phyloP scores from a whole-genome alignment of 805 yeast genomes.

The Candida corydali region DNA sequence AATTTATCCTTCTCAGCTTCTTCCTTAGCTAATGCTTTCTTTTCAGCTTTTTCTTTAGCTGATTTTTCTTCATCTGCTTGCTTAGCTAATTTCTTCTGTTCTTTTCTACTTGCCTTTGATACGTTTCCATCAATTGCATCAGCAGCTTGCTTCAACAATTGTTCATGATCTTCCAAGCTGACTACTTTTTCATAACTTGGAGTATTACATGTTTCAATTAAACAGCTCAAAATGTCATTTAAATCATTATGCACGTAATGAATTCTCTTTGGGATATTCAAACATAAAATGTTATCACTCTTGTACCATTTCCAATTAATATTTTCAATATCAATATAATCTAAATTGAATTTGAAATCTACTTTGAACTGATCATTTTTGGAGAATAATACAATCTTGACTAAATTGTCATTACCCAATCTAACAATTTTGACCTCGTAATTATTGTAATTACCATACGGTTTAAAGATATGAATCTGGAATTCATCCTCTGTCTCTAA shows the following conservation, averaged over 20 bases:
- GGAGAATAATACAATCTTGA: conserved; percentile 20
- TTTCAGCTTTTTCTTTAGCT: background rate
- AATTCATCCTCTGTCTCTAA: conserved; percentile 30
- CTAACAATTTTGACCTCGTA: conserved; percentile 26
- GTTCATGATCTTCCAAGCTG: background rate
- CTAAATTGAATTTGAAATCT: conserved; percentile 25
- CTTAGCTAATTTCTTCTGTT: conserved; percentile 7
- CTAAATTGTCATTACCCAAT: conserved; percentile 11
- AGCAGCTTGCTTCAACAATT: conserved; percentile 2
- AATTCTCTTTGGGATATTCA: conserved; percentile 33
- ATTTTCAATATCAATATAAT: conserved; percentile 25
- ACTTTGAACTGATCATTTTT: conserved; percentile 26
- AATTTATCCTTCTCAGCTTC: background rate
- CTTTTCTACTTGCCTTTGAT: conserved; percentile 7
- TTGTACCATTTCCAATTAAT: conserved; percentile 32
- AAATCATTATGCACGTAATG: conserved; percentile 15
- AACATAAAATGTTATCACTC: conserved; percentile 27
- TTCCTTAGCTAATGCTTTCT: conserved; percentile 2
- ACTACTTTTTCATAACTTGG: background rate
- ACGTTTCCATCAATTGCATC: conserved; percentile 3
- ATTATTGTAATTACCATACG: conserved; percentile 28
- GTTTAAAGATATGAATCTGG: conserved; percentile 34
- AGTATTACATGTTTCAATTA: too few species aligned
- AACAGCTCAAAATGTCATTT: conserved; percentile 10
- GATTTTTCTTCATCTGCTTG: conserved; percentile 5